Conservation (phyloP, 2,329 filamentous ascomycete species). For the Sphaerostilbella broomeana region DNA sequence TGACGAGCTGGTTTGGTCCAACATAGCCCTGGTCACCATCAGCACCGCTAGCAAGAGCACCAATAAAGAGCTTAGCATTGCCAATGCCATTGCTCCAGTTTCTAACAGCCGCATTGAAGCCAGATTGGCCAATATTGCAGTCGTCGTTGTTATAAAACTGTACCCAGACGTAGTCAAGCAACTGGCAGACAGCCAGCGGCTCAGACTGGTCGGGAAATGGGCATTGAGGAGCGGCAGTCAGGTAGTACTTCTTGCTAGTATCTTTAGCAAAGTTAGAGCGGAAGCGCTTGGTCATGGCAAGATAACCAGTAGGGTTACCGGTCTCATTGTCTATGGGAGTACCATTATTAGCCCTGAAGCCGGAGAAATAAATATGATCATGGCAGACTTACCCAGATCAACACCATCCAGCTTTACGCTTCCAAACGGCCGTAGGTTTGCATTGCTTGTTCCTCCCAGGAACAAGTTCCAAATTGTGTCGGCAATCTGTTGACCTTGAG, state of each 20-base stretch:
- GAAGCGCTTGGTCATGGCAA: constrained; percentile 53
- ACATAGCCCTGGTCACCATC: constrained; percentile 49
- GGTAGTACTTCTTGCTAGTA: constrained; percentile 14
- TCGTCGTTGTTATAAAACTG: constrained; percentile 65
- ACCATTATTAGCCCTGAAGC: background rate
- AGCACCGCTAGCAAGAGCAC: constrained; percentile 46
- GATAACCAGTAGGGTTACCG: constrained; percentile 51
- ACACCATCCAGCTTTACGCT: constrained; percentile 62
- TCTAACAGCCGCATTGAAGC: constrained; percentile 56
- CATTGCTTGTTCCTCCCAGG: constrained; percentile 38
- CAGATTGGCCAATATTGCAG: constrained; percentile 43
- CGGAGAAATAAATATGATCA: too few relatives aligned
- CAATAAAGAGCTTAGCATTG: constrained; percentile 53
- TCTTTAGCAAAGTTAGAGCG: constrained; percentile 37
- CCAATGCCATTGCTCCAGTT: constrained; percentile 56
- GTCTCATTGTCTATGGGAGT: constrained; percentile 41
- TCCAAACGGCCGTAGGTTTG: constrained; percentile 58
- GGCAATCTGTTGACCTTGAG: constrained; percentile 48
- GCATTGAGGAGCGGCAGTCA: constrained; percentile 33
- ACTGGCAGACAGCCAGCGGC: constrained; percentile 27
- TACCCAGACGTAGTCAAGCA: constrained; percentile 48
- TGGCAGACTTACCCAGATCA: constrained; percentile 42
- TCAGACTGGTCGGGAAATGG: constrained; percentile 50
- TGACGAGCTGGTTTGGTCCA: constrained; percentile 34
- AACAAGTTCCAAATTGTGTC: constrained; percentile 62